Base-by-base conservation (phyloP, 768 basidiomycete genomes). In the Pleurotus cornucopiae region DNA sequence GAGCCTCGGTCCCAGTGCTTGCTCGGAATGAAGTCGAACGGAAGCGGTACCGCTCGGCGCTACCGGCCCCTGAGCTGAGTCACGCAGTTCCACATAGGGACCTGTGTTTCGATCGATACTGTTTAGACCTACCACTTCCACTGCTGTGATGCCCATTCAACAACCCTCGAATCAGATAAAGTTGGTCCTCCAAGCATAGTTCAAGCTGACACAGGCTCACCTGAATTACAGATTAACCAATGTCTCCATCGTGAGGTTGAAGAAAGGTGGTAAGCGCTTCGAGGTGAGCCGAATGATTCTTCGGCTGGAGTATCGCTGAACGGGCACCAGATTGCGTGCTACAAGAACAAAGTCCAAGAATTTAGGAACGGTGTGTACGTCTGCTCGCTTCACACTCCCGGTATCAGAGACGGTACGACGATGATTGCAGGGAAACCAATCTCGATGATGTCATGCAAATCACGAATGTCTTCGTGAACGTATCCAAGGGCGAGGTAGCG, bases 291-390 rank as follows among this genome's bases (percentile, higher is more conserved):
- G 9, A 16, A 13, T 9, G n/a, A 53, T 0, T 39, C 12, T 16
- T 21, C 26, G 9, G 4, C 9, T 34, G 9, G 30, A 34, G 30
- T 11, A 9, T 34, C 30, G 11, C 30, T 34, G 30, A 34, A 34
- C 30, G 6, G 30, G 30, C 9, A 9, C 6, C 49, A 80, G 96
- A 90, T 99, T 64, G 96, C 97, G 38, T 97, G 94, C 71, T 99
- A 98, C 77, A 96, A 98, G 78, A 99, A 99, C 73, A 98, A 98
- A 73, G 97, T 99, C 23, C 92, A 95, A 63, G 95, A 97, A 69
- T 99, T 88, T 84, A 77, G 97, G 57, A 92, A 82, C 57, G 94
- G 94, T 59, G 89, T 96, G 86, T 92, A 71, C 67, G 86, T 76
- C 25, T 16, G 34, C 23, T 5, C 9, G 6, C 34, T 26, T 45